These are phyloP conservation scores for Dactylorhiza incarnata DNA, from an alignment of 106 monocot species.

Conservation along the genomic window DNA sequence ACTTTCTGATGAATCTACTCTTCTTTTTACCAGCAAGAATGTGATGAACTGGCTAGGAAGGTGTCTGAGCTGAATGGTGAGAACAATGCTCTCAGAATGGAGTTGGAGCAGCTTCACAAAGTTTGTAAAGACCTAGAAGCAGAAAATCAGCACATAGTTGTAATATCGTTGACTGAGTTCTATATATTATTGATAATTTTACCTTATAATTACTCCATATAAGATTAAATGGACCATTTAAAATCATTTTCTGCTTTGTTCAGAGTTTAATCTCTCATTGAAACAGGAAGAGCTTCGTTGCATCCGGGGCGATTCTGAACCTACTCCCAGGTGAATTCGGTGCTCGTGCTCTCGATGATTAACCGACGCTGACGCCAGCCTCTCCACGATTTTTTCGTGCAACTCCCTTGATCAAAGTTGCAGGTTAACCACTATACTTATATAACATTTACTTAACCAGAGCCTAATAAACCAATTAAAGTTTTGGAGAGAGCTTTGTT, in stretches of 20 bases:
- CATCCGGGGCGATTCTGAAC: background rate
- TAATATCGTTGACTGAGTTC: too few species aligned
- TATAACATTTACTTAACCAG: background rate
- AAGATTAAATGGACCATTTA: background rate
- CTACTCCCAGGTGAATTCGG: background rate
- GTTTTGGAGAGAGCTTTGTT: constrained; percentile 1
- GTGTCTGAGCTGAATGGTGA: constrained; percentile 38
- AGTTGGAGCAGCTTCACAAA: constrained; percentile 39
- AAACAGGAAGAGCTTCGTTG: background rate
- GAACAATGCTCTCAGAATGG: constrained; percentile 32
- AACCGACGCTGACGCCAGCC: background rate
- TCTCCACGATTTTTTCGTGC: constrained; percentile 2
- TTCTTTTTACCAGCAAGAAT: constrained; percentile 41
- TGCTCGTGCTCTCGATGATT: background rate
- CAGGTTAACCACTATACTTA: constrained; percentile 2
- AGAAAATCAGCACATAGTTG: constrained; percentile 34
- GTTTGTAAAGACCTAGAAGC: constrained; percentile 30
- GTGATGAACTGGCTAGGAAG: constrained; percentile 41
- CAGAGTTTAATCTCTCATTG: background rate
- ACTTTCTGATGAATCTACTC: background rate
- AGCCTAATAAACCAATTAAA: constrained; percentile 6
- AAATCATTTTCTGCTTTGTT: background rate
- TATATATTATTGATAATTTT: background rate
- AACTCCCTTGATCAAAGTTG: background rate
- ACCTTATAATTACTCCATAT: background rate